A percentile compares a stretch with the other conserved stretches of the same genome.
Evolutionary conservation across 176 grass and related monocot genomes (phyloP).

Genomic region (Oryza officinalis): DNA sequence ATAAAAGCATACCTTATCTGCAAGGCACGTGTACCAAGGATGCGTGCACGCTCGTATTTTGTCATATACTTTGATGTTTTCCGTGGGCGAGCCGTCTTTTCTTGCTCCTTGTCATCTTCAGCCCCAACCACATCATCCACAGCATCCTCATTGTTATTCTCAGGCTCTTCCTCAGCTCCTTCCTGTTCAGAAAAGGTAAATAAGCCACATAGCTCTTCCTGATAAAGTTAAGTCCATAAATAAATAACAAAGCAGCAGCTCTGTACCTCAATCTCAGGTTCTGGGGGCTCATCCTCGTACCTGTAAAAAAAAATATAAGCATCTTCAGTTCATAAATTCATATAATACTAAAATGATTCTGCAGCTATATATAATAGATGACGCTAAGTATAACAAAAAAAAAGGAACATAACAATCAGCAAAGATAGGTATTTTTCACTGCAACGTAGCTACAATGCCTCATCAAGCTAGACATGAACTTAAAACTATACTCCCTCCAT

Average conservation of each 20-base stretch:
- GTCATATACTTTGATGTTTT: constrained; percentile 89
- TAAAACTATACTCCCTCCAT: not conserved
- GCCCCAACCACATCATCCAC: constrained; percentile 55
- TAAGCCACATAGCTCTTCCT: not conserved
- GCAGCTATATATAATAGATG: not conserved
- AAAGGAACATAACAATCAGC: not conserved
- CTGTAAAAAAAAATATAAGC: constrained; percentile 30
- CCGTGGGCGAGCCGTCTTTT: constrained; percentile 25
- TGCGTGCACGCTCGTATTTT: constrained; percentile 83
- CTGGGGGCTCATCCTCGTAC: constrained; percentile 81
- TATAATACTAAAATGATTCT: not conserved
- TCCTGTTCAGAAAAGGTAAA: constrained; percentile 44
- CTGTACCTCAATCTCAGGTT: constrained; percentile 74
- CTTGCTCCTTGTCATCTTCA: constrained; percentile 67
- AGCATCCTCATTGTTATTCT: constrained; percentile 75
- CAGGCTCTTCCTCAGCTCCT: constrained; percentile 59
- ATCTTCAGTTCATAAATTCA: not conserved
- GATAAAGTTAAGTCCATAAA: not conserved
- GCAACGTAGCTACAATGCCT: not conserved
- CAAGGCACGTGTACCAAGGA: constrained; percentile 80
- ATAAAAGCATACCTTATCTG: constrained; percentile 65
- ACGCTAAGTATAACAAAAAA: not conserved
- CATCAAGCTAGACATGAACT: not conserved
- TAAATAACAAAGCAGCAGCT: constrained; percentile 5
- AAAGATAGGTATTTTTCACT: not conserved